phyloP scores from a whole-genome alignment of 176 grass and related monocot genomes.

The Eragrostis curvula region DNA sequence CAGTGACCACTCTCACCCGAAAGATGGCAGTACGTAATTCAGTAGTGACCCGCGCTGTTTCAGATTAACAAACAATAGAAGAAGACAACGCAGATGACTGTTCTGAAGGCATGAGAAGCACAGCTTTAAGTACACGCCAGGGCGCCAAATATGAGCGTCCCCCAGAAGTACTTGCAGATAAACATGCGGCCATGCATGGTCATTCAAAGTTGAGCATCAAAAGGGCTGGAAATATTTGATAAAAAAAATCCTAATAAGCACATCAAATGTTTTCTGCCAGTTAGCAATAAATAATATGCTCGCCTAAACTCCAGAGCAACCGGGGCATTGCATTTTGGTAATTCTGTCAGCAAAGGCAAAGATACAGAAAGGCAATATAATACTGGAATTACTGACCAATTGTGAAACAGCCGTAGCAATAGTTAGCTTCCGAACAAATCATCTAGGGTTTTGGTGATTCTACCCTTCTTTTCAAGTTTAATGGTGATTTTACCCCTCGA shows the following conservation, averaged over 20 bases:
- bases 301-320: background rate
- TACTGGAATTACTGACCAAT: too few relatives aligned
- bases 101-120: background rate
- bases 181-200: constrained; percentile 12
- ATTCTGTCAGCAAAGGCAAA: constrained; percentile 3
- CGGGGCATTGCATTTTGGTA: background rate
- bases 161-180: background rate
- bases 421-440: background rate
- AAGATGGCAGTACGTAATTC: constrained; percentile 29
- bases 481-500: too few relatives aligned
- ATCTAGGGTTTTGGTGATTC: too few relatives aligned
- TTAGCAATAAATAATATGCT: background rate
- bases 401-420: background rate
- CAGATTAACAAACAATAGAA: constrained; percentile 20
- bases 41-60: constrained; percentile 30
- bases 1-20: constrained; percentile 21
- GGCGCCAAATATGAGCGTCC: background rate
- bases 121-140: constrained; percentile 24
- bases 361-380: background rate
- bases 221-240: background rate
- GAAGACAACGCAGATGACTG: constrained; percentile 1
- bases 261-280: background rate
- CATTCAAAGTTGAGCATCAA: background rate
- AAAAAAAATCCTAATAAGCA: background rate
- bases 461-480: too few relatives aligned